Evolutionary conservation across 768 basidiomycete species (phyloP), one percentile per base, ranked within the genome.

Genomic region (Suillus sp.): DNA sequence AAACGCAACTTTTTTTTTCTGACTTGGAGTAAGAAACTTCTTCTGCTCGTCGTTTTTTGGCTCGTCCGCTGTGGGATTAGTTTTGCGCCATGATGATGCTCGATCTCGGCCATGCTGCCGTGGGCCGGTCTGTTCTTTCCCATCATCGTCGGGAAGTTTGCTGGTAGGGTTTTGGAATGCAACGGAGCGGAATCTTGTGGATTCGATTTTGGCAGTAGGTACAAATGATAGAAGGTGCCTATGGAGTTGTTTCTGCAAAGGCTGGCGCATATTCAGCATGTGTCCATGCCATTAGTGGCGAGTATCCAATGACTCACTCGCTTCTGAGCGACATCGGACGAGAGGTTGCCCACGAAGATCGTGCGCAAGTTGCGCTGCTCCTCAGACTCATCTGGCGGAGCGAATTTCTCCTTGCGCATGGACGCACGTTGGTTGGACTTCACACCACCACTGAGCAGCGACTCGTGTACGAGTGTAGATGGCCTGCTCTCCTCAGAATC

Each of bases 1-100:
- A 75, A 95, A 97, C 0, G 95, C 93, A 60, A 98, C 86, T 66
- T 89, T 92, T 78, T 96, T 93, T 81, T 96, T 98, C 76, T 97
- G 92, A 58, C 83, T 83, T 0, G 93, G 83, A 8, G 86, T 92
- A 58, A 97, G 83, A 74, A 85, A 92, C 42, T 79, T 80, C 73
- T 93, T 90, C 59, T 34, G 32, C 8, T 83, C 81, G 61, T 84
- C 81, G 14, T 75, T 73, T 65, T 77, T 77, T 25, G 70, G 68
- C 35, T 78, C 75, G 3, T 73, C 81, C 37, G 80, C 84, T 22
- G 82, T 73, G 20, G 79, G 72, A 18, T 81, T 81, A 67, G 65
- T 75, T 25, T 78, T 79, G 14, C 80, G 78, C 91, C 91, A 89
- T 20, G 81, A 76, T 2, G 85, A 81, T 1, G 86, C 78, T 60